Evolutionary conservation across 495 filamentous ascomycete species (phyloP).

Genomic region (Cudoniella acicularis): DNA sequence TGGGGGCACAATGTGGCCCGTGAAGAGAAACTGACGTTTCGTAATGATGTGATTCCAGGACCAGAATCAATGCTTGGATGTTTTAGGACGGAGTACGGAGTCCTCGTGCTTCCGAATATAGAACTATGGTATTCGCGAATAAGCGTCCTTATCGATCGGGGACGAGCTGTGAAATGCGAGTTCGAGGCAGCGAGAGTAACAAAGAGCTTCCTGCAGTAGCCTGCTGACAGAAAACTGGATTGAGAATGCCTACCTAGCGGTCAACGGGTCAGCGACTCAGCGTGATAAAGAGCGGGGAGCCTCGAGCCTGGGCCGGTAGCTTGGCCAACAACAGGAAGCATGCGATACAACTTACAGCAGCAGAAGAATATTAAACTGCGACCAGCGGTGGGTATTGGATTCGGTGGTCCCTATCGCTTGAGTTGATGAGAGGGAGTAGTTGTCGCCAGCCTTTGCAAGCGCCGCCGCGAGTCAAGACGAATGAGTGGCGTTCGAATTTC

Average conservation of each 20-base stretch:
- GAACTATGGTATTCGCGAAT: constrained; percentile 6
- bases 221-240: constrained; percentile 17
- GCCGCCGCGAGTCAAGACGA: neutral
- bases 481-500: neutral
- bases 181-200: constrained; percentile 1
- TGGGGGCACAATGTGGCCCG: constrained; percentile 16
- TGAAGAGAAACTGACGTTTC: constrained; percentile 16
- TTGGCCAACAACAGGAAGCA: neutral
- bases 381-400: neutral
- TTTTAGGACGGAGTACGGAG: constrained; percentile 1
- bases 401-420: neutral
- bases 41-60: constrained; percentile 14
- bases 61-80: constrained; percentile 11
- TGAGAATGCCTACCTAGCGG: neutral
- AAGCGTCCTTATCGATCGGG: constrained; percentile 1
- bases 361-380: constrained; percentile 2
- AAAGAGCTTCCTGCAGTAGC: constrained; percentile 18
- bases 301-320: neutral
- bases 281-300: neutral
- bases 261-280: neutral
- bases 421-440: neutral
- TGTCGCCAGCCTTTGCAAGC: neutral
- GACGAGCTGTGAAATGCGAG: neutral
- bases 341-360: constrained; percentile 12
- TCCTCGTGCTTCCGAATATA: constrained; percentile 10